Conservation (phyloP, 306 rosid genomes). For the Vigna reflexopilosa region DNA sequence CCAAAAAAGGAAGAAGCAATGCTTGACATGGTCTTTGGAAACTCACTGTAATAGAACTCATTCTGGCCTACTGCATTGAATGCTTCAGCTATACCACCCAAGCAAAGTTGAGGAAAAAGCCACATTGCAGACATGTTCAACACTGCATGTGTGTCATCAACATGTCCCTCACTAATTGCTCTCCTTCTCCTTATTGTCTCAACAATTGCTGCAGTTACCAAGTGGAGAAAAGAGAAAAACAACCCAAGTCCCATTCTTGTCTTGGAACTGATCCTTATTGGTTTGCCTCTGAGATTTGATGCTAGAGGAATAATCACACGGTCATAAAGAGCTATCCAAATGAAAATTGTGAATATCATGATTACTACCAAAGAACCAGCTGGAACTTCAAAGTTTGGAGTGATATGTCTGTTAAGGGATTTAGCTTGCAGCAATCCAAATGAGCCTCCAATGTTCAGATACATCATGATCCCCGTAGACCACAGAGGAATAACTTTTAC, state of each 20-base stretch:
- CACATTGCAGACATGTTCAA: constrained; percentile 71
- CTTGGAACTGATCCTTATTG: constrained; percentile 53
- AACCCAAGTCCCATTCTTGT: constrained; percentile 68
- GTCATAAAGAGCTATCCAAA: constrained; percentile 65
- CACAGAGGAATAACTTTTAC: constrained; percentile 69
- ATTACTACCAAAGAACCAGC: constrained; percentile 60
- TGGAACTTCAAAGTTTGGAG: constrained; percentile 61
- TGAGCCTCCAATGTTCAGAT: constrained; percentile 52
- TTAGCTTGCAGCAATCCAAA: constrained; percentile 70
- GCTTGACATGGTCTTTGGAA: constrained; percentile 72
- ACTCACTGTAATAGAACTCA: constrained; percentile 74
- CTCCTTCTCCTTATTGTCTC: constrained; percentile 54
- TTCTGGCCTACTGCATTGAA: constrained; percentile 67
- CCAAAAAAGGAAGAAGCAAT: constrained; percentile 60
- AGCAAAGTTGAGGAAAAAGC: constrained; percentile 66
- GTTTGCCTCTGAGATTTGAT: constrained; percentile 63
- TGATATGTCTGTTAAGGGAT: constrained; percentile 63
- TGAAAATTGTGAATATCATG: constrained; percentile 44
- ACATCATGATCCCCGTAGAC: constrained; percentile 62
- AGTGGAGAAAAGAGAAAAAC: constrained; percentile 51
- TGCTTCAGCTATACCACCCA: constrained; percentile 73
- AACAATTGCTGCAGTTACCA: constrained; percentile 56
- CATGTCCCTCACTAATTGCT: constrained; percentile 51
- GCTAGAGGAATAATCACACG: constrained; percentile 63
- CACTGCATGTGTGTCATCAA: constrained; percentile 44